These are phyloP conservation scores for Thalassiosira profunda DNA, from an alignment of 108 stramenopile genomes.

Conservation along the genomic window DNA sequence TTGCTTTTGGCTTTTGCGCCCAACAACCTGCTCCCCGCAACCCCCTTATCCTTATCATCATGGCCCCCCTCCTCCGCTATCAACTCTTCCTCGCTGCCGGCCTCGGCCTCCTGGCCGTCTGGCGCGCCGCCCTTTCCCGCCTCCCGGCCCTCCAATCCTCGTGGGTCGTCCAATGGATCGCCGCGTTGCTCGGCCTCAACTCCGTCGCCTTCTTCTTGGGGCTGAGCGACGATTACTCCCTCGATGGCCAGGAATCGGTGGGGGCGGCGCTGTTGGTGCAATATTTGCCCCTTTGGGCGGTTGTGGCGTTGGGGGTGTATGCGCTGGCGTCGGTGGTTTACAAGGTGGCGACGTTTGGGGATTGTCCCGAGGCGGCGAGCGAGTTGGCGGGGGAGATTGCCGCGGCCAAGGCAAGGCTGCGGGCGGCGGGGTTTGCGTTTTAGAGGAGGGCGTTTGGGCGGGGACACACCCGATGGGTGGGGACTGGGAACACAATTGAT, in stretches of 20 bases:
- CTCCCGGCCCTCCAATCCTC: slow-evolving; percentile 1
- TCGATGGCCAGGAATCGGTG: background rate
- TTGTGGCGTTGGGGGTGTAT: slow-evolving; percentile 63
- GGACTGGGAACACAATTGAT: too few relatives aligned
- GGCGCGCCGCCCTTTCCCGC: slow-evolving; percentile 45
- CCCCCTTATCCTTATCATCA: too few relatives aligned
- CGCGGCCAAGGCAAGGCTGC: slow-evolving; percentile 68
- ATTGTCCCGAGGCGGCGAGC: slow-evolving; percentile 66
- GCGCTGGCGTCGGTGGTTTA: slow-evolving; percentile 57
- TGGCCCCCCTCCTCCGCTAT: slow-evolving; percentile 71
- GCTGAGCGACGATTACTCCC: too few relatives aligned
- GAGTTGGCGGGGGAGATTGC: slow-evolving; percentile 71
- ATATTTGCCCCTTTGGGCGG: slow-evolving; percentile 73
- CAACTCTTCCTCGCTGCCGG: slow-evolving; percentile 62
- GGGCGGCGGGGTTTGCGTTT: slow-evolving; percentile 55
- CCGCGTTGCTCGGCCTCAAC: too few relatives aligned
- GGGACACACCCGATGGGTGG: too few relatives aligned
- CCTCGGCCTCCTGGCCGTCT: slow-evolving; percentile 53
- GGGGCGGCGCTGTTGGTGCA: slow-evolving; percentile 23
- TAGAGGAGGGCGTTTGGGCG: too few relatives aligned
- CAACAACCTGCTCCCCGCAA: too few relatives aligned
- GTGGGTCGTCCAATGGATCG: too few relatives aligned
- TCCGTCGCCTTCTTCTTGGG: too few relatives aligned
- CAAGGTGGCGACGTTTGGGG: slow-evolving; percentile 62
- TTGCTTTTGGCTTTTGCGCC: too few relatives aligned